Conservation (phyloP, 495 filamentous ascomycete species). For the Penicillium pulvis region DNA sequence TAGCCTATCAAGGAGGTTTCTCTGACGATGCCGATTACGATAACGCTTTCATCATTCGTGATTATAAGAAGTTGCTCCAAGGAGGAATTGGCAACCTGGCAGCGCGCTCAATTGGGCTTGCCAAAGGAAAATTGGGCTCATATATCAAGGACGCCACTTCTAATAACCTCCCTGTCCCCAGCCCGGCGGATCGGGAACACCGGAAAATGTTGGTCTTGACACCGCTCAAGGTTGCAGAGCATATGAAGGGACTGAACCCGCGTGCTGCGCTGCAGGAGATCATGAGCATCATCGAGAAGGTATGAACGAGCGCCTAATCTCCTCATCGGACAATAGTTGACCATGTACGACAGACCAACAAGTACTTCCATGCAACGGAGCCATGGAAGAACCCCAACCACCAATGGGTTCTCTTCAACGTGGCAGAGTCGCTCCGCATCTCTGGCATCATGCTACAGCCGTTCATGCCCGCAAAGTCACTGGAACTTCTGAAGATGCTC, state of each 20-base stretch:
- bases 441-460: slow-evolving; percentile 85
- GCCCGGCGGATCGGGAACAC: slow-evolving; percentile 32
- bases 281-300: slow-evolving; percentile 61
- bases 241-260: slow-evolving; percentile 68
- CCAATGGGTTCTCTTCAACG: slow-evolving; percentile 63
- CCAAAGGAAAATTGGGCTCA: slow-evolving; percentile 62
- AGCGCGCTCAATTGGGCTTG: slow-evolving; percentile 65
- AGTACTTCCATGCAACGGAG: slow-evolving; percentile 59
- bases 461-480: slow-evolving; percentile 82
- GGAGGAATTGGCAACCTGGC: slow-evolving; percentile 76
- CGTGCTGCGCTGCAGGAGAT: slow-evolving; percentile 65
- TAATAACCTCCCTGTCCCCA: slow-evolving; percentile 32
- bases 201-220: slow-evolving; percentile 38
- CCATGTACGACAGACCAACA: slow-evolving; percentile 60
- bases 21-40: slow-evolving; percentile 78
- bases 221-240: slow-evolving; percentile 42
- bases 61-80: slow-evolving; percentile 79
- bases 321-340: slow-evolving; percentile 15
- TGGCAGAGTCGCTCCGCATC: slow-evolving; percentile 78
- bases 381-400: slow-evolving; percentile 59
- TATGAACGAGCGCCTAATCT: slow-evolving; percentile 24
- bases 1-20: slow-evolving; percentile 76
- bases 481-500: slow-evolving; percentile 72
- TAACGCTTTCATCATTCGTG: slow-evolving; percentile 70
- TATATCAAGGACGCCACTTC: slow-evolving; percentile 50